phyloP scores from a whole-genome alignment of 495 filamentous ascomycete genomes.

The Choiromyces venosus region DNA sequence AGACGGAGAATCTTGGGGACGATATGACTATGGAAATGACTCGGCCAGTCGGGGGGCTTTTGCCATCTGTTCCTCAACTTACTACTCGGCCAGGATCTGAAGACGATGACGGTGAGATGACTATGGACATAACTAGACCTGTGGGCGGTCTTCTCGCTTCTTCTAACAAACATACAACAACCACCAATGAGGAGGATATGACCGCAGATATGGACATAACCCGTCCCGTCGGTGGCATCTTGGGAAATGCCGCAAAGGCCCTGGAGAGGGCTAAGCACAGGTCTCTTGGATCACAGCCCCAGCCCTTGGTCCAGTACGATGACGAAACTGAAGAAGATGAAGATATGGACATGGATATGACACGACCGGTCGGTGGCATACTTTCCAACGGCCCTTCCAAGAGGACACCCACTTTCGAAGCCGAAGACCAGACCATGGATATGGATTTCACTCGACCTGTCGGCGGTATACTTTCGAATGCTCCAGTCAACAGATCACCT shows the following conservation, averaged over 20 bases:
- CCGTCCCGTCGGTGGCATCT: conserved; percentile 53
- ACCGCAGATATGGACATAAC: conserved; percentile 56
- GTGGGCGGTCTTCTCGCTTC: conserved; percentile 47
- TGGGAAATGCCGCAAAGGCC: conserved; percentile 35
- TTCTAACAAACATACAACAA: conserved; percentile 15
- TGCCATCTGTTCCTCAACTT: conserved; percentile 56
- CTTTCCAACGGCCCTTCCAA: conserved; percentile 36
- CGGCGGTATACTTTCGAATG: conserved; percentile 60
- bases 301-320: background rate
- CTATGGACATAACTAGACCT: conserved; percentile 51
- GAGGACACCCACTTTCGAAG: conserved; percentile 37
- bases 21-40: conserved; percentile 33
- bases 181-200: conserved; percentile 28
- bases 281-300: conserved; percentile 11
- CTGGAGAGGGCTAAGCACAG: conserved; percentile 20
- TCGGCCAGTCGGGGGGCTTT: conserved; percentile 22
- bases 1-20: background rate
- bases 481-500: conserved; percentile 28
- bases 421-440: conserved; percentile 54
- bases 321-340: conserved; percentile 29
- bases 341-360: conserved; percentile 53
- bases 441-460: conserved; percentile 82
- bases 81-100: conserved; percentile 53
- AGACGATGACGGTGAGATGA: conserved; percentile 49
- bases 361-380: conserved; percentile 51